Conservation (phyloP, 176 grass and related monocot species). For the Calamus simplicifolius region DNA sequence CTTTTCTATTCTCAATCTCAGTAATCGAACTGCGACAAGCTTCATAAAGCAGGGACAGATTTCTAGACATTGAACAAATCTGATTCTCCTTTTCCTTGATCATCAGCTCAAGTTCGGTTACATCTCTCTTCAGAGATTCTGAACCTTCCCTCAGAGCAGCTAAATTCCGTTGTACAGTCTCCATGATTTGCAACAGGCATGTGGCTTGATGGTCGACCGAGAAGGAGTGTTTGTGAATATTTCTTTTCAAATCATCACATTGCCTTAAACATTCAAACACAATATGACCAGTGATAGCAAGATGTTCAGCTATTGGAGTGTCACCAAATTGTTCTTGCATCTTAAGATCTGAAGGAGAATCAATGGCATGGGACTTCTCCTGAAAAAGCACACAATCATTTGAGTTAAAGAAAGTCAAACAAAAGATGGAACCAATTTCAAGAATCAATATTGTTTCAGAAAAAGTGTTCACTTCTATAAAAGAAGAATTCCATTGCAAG, state of each 20-base stretch:
- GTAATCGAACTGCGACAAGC: constrained; percentile 55
- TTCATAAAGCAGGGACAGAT: constrained; percentile 69
- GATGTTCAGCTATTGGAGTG: constrained; percentile 46
- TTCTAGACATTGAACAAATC: constrained; percentile 35
- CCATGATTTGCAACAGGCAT: constrained; percentile 48
- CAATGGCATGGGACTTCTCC: constrained; percentile 35
- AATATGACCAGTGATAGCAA: constrained; percentile 34
- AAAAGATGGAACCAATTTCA: not conserved
- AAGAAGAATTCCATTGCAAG: too few species aligned
- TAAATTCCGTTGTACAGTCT: constrained; percentile 35
- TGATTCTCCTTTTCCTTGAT: constrained; percentile 60
- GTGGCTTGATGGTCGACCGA: constrained; percentile 55
- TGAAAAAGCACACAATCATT: constrained; percentile 30
- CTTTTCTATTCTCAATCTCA: constrained; percentile 48
- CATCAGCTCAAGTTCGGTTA: constrained; percentile 36
- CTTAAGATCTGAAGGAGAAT: constrained; percentile 32
- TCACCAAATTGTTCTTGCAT: constrained; percentile 36
- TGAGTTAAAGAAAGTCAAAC: constrained; percentile 18
- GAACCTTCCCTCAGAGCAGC: constrained; percentile 39
- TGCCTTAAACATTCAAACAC: constrained; percentile 59
- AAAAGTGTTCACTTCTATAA: too few species aligned
- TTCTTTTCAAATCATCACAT: constrained; percentile 61
- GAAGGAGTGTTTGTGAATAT: constrained; percentile 57
- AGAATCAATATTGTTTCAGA: too few species aligned
- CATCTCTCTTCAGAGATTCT: constrained; percentile 46